Conservation (phyloP, 2,329 filamentous ascomycete genomes). For the Aspergillus aculeatinus region DNA sequence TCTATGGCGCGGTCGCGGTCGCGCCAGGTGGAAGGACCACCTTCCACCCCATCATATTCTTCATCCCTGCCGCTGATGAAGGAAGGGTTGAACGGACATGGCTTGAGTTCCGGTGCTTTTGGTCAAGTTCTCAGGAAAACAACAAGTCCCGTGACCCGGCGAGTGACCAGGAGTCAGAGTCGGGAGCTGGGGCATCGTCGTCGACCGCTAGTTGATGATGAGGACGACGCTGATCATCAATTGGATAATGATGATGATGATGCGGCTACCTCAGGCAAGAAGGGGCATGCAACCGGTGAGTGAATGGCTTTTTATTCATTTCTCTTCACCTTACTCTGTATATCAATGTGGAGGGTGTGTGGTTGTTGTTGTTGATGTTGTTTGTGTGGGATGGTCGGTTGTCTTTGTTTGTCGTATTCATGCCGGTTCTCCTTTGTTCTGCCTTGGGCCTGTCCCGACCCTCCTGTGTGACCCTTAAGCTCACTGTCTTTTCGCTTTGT, state of each 20-base stretch:
- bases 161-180: slow-evolving; percentile 42
- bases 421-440: neutral
- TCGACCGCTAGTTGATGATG: slow-evolving; percentile 5
- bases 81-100: neutral
- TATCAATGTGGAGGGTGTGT: neutral
- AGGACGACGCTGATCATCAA: neutral
- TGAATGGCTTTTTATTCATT: neutral
- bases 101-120: neutral
- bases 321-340: neutral
- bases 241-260: neutral
- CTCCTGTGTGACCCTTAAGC: neutral
- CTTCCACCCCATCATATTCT: neutral
- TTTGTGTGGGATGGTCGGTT: neutral
- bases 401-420: neutral
- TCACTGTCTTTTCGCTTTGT: neutral
- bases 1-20: neutral
- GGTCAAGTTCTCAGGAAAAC: neutral
- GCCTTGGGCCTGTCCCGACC: neutral
- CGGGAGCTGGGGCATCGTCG: slow-evolving; percentile 28
- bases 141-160: slow-evolving; percentile 13
- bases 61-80: neutral
- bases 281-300: neutral
- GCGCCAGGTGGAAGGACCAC: neutral
- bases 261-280: neutral
- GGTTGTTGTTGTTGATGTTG: neutral